Conservation (phyloP, 2,329 filamentous ascomycete genomes). For the Neurospora sp. region DNA sequence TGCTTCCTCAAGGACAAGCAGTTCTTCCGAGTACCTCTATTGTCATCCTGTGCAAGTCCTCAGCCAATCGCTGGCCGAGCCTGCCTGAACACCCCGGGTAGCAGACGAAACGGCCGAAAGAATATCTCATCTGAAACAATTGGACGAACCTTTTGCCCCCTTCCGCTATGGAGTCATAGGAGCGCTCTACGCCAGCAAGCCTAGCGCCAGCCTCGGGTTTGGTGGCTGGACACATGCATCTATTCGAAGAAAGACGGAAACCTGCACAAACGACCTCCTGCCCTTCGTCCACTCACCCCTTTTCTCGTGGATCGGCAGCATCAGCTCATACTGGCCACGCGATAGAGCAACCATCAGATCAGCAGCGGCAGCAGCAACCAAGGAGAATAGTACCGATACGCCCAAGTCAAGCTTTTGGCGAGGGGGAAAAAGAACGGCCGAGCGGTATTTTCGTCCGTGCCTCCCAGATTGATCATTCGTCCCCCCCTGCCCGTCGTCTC, state of each 20-base stretch:
- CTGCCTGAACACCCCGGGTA: slow-evolving; percentile 4
- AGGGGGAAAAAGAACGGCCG: not conserved
- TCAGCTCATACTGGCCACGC: slow-evolving; percentile 23
- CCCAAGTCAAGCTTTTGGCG: not conserved
- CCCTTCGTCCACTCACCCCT: slow-evolving; percentile 14
- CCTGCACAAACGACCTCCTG: slow-evolving; percentile 27
- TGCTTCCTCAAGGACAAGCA: not conserved
- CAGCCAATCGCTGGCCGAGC: not conserved
- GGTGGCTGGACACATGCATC: slow-evolving; percentile 19
- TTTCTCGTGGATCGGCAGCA: slow-evolving; percentile 17
- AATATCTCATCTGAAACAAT: slow-evolving; percentile 22
- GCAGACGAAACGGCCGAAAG: slow-evolving; percentile 20
- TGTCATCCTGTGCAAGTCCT: not conserved
- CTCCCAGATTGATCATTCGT: not conserved
- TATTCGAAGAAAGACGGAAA: slow-evolving; percentile 26
- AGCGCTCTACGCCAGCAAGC: slow-evolving; percentile 7
- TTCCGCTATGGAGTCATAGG: slow-evolving; percentile 7
- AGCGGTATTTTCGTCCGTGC: not conserved
- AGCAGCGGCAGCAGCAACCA: not conserved
- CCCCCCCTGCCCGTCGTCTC: not conserved
- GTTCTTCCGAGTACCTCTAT: not conserved
- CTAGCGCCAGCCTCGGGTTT: slow-evolving; percentile 14
- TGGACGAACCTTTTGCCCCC: slow-evolving; percentile 8
- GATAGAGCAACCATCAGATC: slow-evolving; percentile 18
- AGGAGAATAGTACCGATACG: not conserved